These are phyloP conservation scores for Hericium erinaceus DNA, from an alignment of 768 basidiomycete genomes.

Conservation along the genomic window DNA sequence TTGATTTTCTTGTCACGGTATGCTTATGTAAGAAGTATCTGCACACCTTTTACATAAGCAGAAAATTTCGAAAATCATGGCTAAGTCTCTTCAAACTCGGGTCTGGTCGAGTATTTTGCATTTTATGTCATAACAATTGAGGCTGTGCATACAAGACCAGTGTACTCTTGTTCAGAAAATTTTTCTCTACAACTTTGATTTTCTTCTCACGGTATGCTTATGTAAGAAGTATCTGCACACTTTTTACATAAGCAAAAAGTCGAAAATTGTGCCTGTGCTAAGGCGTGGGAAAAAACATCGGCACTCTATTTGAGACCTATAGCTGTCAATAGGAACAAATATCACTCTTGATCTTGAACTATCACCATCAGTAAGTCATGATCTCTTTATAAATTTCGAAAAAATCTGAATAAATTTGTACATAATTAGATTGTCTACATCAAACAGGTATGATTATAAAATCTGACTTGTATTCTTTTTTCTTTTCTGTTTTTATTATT, in stretches of 20 bases:
- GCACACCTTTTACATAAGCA: too few relatives aligned
- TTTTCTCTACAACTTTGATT: neutral
- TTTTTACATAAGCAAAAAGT: neutral
- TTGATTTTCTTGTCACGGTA: too few relatives aligned
- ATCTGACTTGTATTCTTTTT: too few relatives aligned
- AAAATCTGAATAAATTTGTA: too few relatives aligned
- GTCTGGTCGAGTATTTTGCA: neutral
- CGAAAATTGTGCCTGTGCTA: neutral
- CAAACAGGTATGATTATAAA: too few relatives aligned
- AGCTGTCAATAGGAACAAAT: neutral
- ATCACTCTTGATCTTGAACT: neutral
- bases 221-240: neutral
- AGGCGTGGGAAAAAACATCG: neutral
- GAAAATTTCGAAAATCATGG: neutral
- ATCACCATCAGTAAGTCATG: neutral
- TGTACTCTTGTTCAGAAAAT: neutral
- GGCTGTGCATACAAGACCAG: neutral
- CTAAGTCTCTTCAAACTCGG: neutral
- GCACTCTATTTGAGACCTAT: neutral
- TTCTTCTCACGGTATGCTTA: neutral
- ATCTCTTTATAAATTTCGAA: too few relatives aligned
- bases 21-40: too few relatives aligned
- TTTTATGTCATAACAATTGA: neutral
- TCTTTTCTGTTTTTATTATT: neutral
- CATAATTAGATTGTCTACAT: too few relatives aligned